phyloP scores from a whole-genome alignment of 441 rosid genomes.

The Isatis lusitanica region DNA sequence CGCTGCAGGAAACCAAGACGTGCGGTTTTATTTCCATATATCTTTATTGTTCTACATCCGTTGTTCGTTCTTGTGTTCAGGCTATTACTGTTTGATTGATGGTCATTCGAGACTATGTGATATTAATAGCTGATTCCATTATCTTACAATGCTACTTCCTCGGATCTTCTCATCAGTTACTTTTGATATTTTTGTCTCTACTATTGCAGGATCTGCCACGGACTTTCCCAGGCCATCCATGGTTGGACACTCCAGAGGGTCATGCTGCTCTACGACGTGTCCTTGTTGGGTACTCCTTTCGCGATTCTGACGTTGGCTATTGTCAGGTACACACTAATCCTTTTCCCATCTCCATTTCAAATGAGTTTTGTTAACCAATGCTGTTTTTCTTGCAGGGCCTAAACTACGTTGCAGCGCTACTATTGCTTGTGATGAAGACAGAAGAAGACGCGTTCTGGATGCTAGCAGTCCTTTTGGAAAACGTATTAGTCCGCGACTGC shows the following conservation, averaged over 20 bases:
- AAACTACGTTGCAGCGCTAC: constrained; percentile 89
- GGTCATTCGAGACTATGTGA: background rate
- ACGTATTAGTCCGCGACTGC: constrained; percentile 92
- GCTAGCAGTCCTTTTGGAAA: constrained; percentile 92
- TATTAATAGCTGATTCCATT: background rate
- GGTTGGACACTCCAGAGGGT: constrained; percentile 97
- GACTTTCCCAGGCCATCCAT: constrained; percentile 97
- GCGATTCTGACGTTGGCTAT: constrained; percentile 98
- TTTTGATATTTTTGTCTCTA: background rate
- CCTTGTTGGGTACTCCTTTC: constrained; percentile 92
- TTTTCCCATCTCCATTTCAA: background rate
- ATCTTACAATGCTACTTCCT: background rate
- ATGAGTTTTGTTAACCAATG: background rate
- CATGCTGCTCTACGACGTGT: constrained; percentile 90
- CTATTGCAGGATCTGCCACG: constrained; percentile 83
- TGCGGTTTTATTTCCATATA: background rate
- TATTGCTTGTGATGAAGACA: constrained; percentile 97
- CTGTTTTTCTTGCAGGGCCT: constrained; percentile 61
- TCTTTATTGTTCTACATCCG: background rate
- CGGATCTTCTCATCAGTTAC: background rate
- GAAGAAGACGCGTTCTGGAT: constrained; percentile 99
- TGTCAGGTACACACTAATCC: constrained; percentile 67
- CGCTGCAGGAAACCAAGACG: background rate
- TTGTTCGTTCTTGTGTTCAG: background rate
- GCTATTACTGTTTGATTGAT: background rate